Evolutionary conservation across 1,284 basidiomycete genomes (phyloP).

Genomic region (Tremellales sp.): DNA sequence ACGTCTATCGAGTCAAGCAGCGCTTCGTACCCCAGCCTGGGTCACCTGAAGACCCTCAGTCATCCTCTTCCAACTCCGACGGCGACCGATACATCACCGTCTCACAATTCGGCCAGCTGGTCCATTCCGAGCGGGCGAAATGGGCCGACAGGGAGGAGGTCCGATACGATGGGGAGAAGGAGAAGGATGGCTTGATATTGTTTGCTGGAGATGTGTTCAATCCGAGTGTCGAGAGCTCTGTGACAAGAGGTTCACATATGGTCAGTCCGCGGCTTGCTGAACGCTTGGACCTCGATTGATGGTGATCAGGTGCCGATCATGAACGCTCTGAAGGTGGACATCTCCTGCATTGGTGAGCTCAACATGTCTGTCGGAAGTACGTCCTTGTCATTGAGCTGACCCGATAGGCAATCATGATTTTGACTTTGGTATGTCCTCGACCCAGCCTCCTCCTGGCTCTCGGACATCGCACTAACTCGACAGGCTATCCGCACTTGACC

Average conservation of each 20-base stretch:
- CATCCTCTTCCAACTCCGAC: conserved; percentile 1
- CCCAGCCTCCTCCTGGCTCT: no score
- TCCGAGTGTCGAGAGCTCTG: conserved; percentile 77
- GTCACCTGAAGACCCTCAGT: conserved; percentile 12
- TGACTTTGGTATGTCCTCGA: conserved; percentile 57
- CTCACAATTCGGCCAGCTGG: conserved; percentile 50
- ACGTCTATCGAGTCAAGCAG: conserved; percentile 57
- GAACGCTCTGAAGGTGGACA: conserved; percentile 54
- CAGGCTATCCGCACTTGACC: conserved; percentile 74
- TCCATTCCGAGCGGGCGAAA: conserved; percentile 31
- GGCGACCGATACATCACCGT: conserved; percentile 39
- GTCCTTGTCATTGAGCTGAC: conserved; percentile 30
- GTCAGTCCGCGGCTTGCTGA: conserved; percentile 49
- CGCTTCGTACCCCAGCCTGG: conserved; percentile 48
- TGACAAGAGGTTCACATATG: conserved; percentile 90
- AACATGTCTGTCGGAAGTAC: conserved; percentile 50
- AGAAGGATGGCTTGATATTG: conserved; percentile 68
- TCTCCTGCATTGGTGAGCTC: conserved; percentile 46
- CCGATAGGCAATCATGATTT: conserved; percentile 76
- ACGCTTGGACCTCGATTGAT: conserved; percentile 3
- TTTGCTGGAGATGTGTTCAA: conserved; percentile 88
- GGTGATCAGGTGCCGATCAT: conserved; percentile 67
- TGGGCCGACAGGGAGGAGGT: conserved; percentile 27
- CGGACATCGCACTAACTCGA: conserved; percentile 4
- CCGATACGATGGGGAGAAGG: conserved; percentile 15